phyloP scores from a whole-genome alignment of 768 basidiomycete genomes.

The Lentinula aciculospora region DNA sequence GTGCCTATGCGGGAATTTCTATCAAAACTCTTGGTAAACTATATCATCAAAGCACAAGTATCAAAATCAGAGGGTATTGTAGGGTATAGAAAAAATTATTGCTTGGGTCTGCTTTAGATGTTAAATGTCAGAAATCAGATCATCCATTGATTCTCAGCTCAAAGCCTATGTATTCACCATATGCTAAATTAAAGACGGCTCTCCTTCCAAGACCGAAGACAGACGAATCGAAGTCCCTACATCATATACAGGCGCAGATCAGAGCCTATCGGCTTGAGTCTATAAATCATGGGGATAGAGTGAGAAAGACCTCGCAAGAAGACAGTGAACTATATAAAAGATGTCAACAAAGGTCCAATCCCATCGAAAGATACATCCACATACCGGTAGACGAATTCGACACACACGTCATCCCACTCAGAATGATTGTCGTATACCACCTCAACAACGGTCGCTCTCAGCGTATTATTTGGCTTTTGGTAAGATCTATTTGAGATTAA shows the following conservation, averaged over 20 bases:
- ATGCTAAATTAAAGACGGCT: background rate
- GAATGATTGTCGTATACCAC: background rate
- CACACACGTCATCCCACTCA: background rate
- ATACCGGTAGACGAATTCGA: background rate
- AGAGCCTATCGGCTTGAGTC: background rate
- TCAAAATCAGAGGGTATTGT: slow-evolving; percentile 13
- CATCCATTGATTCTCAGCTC: too few relatives aligned
- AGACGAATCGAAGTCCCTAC: background rate
- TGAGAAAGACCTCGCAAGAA: too few relatives aligned
- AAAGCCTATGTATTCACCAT: background rate
- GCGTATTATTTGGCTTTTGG: slow-evolving; percentile 30
- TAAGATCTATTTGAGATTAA: slow-evolving; percentile 10
- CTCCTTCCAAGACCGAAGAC: too few relatives aligned
- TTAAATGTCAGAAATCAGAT: too few relatives aligned
- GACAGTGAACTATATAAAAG: too few relatives aligned
- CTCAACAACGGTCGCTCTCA: background rate
- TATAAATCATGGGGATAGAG: background rate
- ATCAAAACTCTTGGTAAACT: too few relatives aligned
- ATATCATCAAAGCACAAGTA: too few relatives aligned
- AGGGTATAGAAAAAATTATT: slow-evolving; percentile 13
- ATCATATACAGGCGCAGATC: background rate
- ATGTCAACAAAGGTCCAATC: too few relatives aligned
- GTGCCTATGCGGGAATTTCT: too few relatives aligned
- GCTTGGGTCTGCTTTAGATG: too few relatives aligned
- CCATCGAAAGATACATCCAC: background rate